A percentile compares a stretch with the other conserved stretches of the same genome.
Evolutionary conservation across 2,329 filamentous ascomycete genomes (phyloP).

Genomic region (Xylariales sp.): DNA sequence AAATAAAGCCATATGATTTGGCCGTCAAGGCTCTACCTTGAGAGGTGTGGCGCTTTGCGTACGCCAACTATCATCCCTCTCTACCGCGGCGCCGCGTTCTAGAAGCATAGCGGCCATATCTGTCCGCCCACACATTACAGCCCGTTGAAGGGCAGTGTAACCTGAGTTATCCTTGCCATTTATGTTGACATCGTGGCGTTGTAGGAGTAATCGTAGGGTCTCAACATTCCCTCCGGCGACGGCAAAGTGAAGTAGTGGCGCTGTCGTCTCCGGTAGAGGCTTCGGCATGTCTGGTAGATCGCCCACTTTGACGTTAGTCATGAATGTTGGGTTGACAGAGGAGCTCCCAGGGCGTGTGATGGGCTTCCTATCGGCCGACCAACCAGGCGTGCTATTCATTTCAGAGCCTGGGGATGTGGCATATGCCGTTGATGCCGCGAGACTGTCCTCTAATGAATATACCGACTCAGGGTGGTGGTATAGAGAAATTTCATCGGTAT

Average conservation of each 20-base stretch:
- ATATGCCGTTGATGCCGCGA: conserved; percentile 44
- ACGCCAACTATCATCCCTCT: conserved; percentile 43
- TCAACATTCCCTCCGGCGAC: conserved; percentile 49
- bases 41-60: conserved; percentile 14
- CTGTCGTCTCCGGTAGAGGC: conserved; percentile 47
- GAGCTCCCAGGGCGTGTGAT: conserved; percentile 40
- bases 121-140: conserved; percentile 49
- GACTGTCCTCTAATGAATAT: conserved; percentile 45
- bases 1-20: background rate
- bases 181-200: conserved; percentile 48
- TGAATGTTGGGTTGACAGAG: conserved; percentile 40
- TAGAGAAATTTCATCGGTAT: conserved; percentile 45
- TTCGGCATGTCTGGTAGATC: conserved; percentile 39
- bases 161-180: conserved; percentile 48
- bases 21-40: conserved; percentile 22
- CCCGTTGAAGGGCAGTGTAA: conserved; percentile 50
- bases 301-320: conserved; percentile 23
- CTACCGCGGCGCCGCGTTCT: conserved; percentile 48
- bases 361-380: conserved; percentile 44
- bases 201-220: conserved; percentile 47
- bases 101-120: conserved; percentile 51
- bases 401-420: conserved; percentile 46
- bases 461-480: conserved; percentile 47
- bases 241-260: conserved; percentile 50
- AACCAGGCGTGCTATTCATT: conserved; percentile 43